Evolutionary conservation across 306 rosid species (phyloP).

Genomic region (Coriaria nepalensis): DNA sequence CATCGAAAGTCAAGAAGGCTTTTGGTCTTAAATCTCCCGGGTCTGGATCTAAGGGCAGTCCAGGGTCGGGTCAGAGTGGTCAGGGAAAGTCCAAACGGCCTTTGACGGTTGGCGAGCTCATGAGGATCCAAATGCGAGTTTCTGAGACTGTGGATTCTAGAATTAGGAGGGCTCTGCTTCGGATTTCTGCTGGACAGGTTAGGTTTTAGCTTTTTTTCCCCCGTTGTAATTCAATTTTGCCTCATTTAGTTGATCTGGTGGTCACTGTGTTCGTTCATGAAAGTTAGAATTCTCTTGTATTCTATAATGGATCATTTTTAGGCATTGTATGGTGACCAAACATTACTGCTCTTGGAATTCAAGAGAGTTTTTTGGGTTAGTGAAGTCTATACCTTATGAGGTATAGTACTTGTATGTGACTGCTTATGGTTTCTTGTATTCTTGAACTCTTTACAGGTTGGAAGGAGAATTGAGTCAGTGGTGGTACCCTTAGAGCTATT

Average conservation of each 20-base stretch:
- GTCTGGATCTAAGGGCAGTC: conserved; percentile 72
- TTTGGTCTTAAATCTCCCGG: conserved; percentile 84
- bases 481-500: conserved; percentile 87
- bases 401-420: not conserved
- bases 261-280: no score
- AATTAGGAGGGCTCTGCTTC: conserved; percentile 71
- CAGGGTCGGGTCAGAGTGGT: conserved; percentile 46
- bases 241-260: not conserved
- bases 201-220: not conserved
- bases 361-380: no score
- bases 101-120: conserved; percentile 83
- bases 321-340: no score
- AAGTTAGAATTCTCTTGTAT: no score
- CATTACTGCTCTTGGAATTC: no score
- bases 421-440: conserved; percentile 3
- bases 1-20: conserved; percentile 93
- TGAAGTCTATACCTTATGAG: not conserved
- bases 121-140: conserved; percentile 94
- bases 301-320: no score
- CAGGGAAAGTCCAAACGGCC: conserved; percentile 53
- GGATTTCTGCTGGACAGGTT: conserved; percentile 94
- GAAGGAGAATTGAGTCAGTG: conserved; percentile 85
- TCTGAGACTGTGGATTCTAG: conserved; percentile 88
- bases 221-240: not conserved
- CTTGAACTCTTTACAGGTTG: conserved; percentile 46